Evolutionary conservation across 805 yeast genomes (phyloP), one percentile per base, ranked within the genome.

Genomic region (Sugiyamaella smithiae): DNA sequence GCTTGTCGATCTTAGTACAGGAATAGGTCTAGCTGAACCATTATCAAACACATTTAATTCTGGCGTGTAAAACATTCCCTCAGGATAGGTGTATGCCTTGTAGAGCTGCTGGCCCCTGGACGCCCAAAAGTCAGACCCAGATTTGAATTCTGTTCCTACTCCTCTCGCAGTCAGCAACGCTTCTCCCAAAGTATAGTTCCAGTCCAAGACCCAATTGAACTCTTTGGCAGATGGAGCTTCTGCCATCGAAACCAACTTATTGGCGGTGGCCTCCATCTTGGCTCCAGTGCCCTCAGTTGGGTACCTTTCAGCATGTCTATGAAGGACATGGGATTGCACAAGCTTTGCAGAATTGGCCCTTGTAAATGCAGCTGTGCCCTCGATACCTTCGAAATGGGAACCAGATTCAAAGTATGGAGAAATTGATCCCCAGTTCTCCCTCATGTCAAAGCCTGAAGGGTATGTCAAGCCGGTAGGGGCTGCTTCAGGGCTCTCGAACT

Each of bases 221-320:
- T 53, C 47, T 6, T 49, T 56, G 7, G 51, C 2, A 12, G 37
- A 57, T 2, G 60, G 56, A 11, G 53, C 53, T 45, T 49, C 58
- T 16, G 54, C 52, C 61, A 63, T 60, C 25, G 51, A 47, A 24
- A 48, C 40, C 28, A 67, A 57, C 51, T 63, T 66, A 19, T 61
- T 61, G 1, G 67, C 65, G 7, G 76, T 64, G 19, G 57, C 52
- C 40, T 62, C 62, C 56, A 80, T 65, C 49, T 69, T 70, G 4
- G 62, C 57, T 23, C 61, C 67, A 2, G 72, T 67, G 16, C 70
- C 66, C 1, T 56, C 63, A 2, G 84, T 76, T 2, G 87, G 88
- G 59, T 72, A 85, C 55, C 95, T 71, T 63, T 86, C 91, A 17
- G 91, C 95, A 60, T 87, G 95, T 60, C 96, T 75, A 56, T 82